A percentile compares a stretch with the other conserved stretches of the same genome.
Evolutionary conservation across 1,139 yeast species (phyloP).

Genomic region (Candida sanyaensis): DNA sequence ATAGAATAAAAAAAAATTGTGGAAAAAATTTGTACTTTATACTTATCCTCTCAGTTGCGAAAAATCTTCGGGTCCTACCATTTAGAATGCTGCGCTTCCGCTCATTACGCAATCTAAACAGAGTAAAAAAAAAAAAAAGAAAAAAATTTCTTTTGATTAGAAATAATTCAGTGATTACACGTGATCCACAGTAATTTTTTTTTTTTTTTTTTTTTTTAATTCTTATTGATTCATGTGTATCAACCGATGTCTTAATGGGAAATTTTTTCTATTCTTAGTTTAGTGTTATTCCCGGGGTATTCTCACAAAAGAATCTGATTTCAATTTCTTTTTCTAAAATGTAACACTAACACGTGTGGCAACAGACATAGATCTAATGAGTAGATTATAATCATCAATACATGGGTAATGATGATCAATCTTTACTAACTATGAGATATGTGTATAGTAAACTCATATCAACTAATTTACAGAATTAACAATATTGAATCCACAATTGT

Average conservation of each 20-base stretch:
- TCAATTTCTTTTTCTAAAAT: no score
- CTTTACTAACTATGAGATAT: no score
- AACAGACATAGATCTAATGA: no score
- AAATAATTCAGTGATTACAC: slow-evolving; percentile 6
- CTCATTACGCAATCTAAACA: neutral
- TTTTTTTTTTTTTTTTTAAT: no score
- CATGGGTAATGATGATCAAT: no score
- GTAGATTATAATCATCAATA: no score
- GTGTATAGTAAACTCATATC: no score
- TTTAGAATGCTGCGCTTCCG: neutral
- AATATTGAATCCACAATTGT: slow-evolving; percentile 1
- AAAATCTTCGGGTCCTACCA: neutral
- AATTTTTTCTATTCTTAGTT: neutral
- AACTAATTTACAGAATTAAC: neutral
- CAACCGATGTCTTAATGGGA: no score
- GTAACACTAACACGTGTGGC: no score
- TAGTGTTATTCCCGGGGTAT: neutral
- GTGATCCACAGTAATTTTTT: slow-evolving; percentile 3
- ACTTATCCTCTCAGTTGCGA: neutral
- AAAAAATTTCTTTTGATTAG: no score
- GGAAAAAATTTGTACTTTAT: neutral
- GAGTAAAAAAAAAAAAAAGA: neutral
- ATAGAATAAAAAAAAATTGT: neutral
- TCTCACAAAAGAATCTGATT: neutral
- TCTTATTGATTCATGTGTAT: neutral